phyloP scores from a whole-genome alignment of 176 grass and related monocot genomes.

The Oryza glaberrima region DNA sequence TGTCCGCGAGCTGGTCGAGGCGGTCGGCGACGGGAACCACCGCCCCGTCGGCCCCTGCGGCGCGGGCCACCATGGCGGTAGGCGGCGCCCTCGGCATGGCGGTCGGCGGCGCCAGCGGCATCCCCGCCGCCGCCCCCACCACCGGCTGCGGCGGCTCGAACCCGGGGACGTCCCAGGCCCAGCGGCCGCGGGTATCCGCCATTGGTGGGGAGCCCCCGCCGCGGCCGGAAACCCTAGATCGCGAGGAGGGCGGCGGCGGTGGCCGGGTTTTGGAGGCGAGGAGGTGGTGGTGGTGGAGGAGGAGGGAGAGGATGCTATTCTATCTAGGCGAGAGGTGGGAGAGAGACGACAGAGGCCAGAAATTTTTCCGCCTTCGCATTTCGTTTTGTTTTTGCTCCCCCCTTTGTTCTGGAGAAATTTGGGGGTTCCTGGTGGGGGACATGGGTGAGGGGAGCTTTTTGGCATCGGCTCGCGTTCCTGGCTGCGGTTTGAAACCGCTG shows the following conservation, averaged over 20 bases:
- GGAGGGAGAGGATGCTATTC: constrained; percentile 15
- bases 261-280: not conserved
- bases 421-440: not conserved
- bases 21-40: constrained; percentile 43
- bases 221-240: constrained; percentile 78
- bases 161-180: constrained; percentile 89
- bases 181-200: constrained; percentile 72
- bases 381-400: constrained; percentile 34
- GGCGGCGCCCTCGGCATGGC: constrained; percentile 49
- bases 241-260: not conserved
- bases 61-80: constrained; percentile 32
- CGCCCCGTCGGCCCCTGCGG: not conserved
- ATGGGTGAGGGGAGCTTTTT: not conserved
- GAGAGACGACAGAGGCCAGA: constrained; percentile 63
- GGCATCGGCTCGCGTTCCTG: constrained; percentile 47
- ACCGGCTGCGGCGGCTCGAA: constrained; percentile 64
- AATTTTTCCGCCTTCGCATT: constrained; percentile 54
- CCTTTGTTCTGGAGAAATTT: not conserved
- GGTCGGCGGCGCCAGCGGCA: constrained; percentile 13
- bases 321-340: constrained; percentile 54
- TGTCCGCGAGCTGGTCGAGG: constrained; percentile 65
- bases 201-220: constrained; percentile 56
- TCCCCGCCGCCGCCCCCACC: not conserved
- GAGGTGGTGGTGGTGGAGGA: constrained; percentile 16
- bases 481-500: constrained; percentile 45